phyloP scores from a whole-genome alignment of 2,329 filamentous ascomycete genomes.

The Zopfia rhizophila region DNA sequence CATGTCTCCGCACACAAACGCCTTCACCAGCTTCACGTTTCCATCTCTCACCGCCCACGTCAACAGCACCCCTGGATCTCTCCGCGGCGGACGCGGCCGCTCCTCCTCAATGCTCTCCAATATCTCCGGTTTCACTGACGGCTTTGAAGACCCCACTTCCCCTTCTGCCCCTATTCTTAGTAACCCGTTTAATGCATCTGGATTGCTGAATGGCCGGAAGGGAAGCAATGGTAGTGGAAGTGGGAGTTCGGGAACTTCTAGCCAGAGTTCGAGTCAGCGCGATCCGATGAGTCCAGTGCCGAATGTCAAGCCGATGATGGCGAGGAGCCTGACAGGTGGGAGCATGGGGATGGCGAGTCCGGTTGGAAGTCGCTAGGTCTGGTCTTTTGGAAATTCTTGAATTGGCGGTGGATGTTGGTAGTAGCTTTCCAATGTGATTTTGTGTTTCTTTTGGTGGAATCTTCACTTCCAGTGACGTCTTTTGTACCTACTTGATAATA shows the following conservation, averaged over 20 bases:
- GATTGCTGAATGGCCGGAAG: slow-evolving; percentile 48
- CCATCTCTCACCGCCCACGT: slow-evolving; percentile 41
- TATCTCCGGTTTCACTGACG: slow-evolving; percentile 62
- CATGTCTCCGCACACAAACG: slow-evolving; percentile 46
- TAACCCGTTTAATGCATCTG: slow-evolving; percentile 50
- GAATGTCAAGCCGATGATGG: slow-evolving; percentile 39
- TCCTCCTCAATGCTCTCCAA: slow-evolving; percentile 64
- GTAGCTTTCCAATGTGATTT: slow-evolving; percentile 33
- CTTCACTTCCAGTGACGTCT: too few relatives aligned
- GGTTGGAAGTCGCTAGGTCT: slow-evolving; percentile 36
- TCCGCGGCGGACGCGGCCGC: slow-evolving; percentile 55
- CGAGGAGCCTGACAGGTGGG: slow-evolving; percentile 42
- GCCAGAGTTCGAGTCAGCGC: slow-evolving; percentile 49
- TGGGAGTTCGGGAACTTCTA: slow-evolving; percentile 55
- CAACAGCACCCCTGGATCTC: slow-evolving; percentile 45
- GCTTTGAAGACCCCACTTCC: slow-evolving; percentile 48
- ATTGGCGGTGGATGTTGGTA: slow-evolving; percentile 23
- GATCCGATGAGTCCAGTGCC: slow-evolving; percentile 53
- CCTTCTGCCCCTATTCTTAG: slow-evolving; percentile 40
- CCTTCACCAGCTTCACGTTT: slow-evolving; percentile 52
- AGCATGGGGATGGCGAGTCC: slow-evolving; percentile 39
- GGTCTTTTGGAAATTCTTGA: slow-evolving; percentile 10
- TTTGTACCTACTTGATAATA: too few relatives aligned
- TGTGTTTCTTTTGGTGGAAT: slow-evolving; percentile 20
- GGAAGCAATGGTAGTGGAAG: slow-evolving; percentile 62